Conservation (phyloP, 345 rosid genomes). For the Citrus sinensis region DVS_A1.0 CM039169.1:7074501-7075000, state of each 20-base stretch:
- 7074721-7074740: background rate
- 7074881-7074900: slow-evolving; percentile 1
- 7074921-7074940: slow-evolving; percentile 54
- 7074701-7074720: background rate
- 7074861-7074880: slow-evolving; percentile 8
- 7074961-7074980: slow-evolving; percentile 49
- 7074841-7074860: background rate
- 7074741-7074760: background rate
- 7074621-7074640: background rate
- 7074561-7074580: background rate
- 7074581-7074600: background rate
- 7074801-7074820: background rate
- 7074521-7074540: background rate
- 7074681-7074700: background rate
- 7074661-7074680: background rate
- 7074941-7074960: slow-evolving; percentile 52
- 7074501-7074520: background rate
- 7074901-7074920: background rate
- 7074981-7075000: slow-evolving; percentile 56
- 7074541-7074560: background rate
- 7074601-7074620: background rate
- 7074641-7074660: background rate
- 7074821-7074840: slow-evolving; percentile 8
- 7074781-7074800: background rate
- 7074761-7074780: slow-evolving; percentile 3